Conservation (phyloP, 495 filamentous ascomycete species). For the Penicillium goetzii region DNA sequence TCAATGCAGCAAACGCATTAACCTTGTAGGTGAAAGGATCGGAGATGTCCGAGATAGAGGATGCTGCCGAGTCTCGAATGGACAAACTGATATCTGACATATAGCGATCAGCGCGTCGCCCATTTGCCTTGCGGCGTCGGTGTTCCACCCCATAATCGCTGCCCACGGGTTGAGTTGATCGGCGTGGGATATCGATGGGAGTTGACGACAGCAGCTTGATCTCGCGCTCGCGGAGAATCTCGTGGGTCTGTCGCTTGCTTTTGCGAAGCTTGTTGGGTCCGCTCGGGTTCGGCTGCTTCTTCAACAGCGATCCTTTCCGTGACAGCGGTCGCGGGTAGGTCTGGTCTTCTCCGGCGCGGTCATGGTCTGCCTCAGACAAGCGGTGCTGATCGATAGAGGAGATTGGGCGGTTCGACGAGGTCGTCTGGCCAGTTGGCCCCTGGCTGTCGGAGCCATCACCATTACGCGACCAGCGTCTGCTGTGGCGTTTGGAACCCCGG, state of each 20-base stretch:
- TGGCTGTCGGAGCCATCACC: slow-evolving; percentile 34
- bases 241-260: slow-evolving; percentile 76
- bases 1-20: slow-evolving; percentile 70
- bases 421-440: slow-evolving; percentile 41
- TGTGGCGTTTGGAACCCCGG: slow-evolving; percentile 46
- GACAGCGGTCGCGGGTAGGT: slow-evolving; percentile 36
- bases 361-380: slow-evolving; percentile 20
- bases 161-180: slow-evolving; percentile 52
- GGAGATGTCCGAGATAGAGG: slow-evolving; percentile 69
- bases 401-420: slow-evolving; percentile 26
- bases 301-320: slow-evolving; percentile 66
- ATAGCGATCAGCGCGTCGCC: slow-evolving; percentile 61
- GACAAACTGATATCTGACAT: slow-evolving; percentile 77
- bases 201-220: slow-evolving; percentile 77
- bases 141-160: slow-evolving; percentile 57
- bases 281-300: slow-evolving; percentile 60
- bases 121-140: slow-evolving; percentile 60
- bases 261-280: slow-evolving; percentile 59
- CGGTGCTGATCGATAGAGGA: slow-evolving; percentile 27
- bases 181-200: slow-evolving; percentile 65
- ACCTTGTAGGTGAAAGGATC: slow-evolving; percentile 76
- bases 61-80: slow-evolving; percentile 70
- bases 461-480: slow-evolving; percentile 38
- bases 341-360: slow-evolving; percentile 13
- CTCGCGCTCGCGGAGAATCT: slow-evolving; percentile 79